Base-by-base conservation (phyloP, 2,329 filamentous ascomycete genomes). In the Diaporthe vaccinii region DNA sequence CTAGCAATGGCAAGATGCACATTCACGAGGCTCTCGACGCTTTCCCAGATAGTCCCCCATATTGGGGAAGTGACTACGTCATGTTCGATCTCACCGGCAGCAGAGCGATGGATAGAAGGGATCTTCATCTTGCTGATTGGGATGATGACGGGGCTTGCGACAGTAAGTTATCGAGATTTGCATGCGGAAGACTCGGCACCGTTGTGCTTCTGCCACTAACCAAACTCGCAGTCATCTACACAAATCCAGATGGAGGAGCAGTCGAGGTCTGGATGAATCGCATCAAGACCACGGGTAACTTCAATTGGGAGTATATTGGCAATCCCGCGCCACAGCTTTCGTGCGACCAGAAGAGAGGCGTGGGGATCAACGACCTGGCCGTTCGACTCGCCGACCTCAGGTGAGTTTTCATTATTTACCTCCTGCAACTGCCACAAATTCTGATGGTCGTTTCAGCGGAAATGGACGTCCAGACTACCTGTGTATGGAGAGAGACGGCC, bases 81-180 rank as follows among this genome's bases (percentile, higher is more conserved):
- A 69, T 74, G 57, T 75, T 62, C 44, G 44, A 72, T 41, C 55
- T 67, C 28, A 46, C 72, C 25, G 61, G 68, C 31, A 68, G 55
- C 58, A 22, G 25, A 20, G 36, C 51, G 14, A 39, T 74, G 17
- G 36, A 72, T 28, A 72, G 75, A 15, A 58, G 68, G 1, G 73
- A 69, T 25, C 51, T 78, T 22, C 75, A 77, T 41, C 68, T 77
- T 39, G 72, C 41, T 1, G 77, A 78, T 57, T 78, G 77, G 75
- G 46, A 78, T 46, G 77, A 75, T 49, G 77, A 78, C 57, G 77
- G 77, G 4, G n/a, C 67, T 17, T 78, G 77, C 68, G 77, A 78
- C 62, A 71, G 46, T 71, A 55, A 53, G 44, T 71, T 31, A 41
- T 36, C 34, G 22, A 61, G 12, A 41, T 15, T 22, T 9, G 36